Base-by-base conservation (phyloP, 73 alveolate species). In the Tetrahymena elliotti region DNA sequence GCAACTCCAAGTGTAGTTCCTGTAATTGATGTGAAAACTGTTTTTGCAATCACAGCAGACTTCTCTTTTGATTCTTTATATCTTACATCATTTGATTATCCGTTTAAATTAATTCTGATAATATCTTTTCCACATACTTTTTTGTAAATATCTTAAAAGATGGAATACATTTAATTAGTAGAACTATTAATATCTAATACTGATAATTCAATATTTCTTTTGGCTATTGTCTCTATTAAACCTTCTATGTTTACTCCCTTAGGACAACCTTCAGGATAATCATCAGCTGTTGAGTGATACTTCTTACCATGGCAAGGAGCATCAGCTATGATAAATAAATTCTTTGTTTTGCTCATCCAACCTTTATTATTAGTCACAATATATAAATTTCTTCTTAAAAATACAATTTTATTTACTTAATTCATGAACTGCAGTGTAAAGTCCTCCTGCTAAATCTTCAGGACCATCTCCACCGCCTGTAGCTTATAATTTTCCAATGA, bases 371-470 rank as follows among this genome's bases (percentile, higher is more conserved):
- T 53, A 15, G 35, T n/a, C 20, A 54, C 2, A 54, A 13, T n/a
- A 13, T 13, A n/a, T 54, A n/a, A 54, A 54, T 31, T 7, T 13
- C 20, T 54, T n/a, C 15, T 15, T 40, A 40, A 40, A 40, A 6
- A n/a, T 16, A 13, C 6, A 6, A 12, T 41, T 41, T 4, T 41
- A 10, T 41, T 47, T 68, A 68, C 88, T 31, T 6, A 68, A 4
- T 68, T 68, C 88, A 24, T 68, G 88, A n/a, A 68, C 33, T 27
- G 88, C 88, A 68, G 88, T 68, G 6, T 24, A 68, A 9, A 68
- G n/a, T 22, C 88, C 94, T 27, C 94, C 94, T n/a, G 94, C 94
- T 35, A 84, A 84, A 84, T 84, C 94, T 84, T 84, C 94, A 39
- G 94, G 94, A 39, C 94, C 94, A 84, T 84, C 94, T 38, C 94